Conservation (phyloP, 164 flowering plant species). For the Stephania cephalantha region DNA sequence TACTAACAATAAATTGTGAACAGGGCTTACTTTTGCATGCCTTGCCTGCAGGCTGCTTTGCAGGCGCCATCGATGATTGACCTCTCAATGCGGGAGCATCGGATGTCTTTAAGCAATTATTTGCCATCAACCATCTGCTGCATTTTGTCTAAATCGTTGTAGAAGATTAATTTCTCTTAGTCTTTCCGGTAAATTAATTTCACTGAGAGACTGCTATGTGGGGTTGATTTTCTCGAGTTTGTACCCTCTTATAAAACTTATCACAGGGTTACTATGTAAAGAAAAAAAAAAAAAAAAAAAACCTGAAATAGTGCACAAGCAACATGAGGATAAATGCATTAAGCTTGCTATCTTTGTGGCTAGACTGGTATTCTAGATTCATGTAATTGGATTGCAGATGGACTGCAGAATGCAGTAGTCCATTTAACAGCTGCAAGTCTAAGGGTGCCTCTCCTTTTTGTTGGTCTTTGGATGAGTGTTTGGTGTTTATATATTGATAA, state of each 20-base stretch:
- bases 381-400: too few species aligned
- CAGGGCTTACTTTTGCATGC: background rate
- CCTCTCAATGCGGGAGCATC: conserved; percentile 1
- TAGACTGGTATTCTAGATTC: too few species aligned
- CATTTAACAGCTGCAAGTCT: too few species aligned
- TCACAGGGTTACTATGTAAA: background rate
- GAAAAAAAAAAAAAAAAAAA: background rate
- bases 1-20: background rate
- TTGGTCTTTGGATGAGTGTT: too few species aligned
- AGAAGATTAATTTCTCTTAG: background rate
- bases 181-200: background rate
- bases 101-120: background rate
- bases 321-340: too few species aligned
- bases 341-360: too few species aligned
- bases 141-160: background rate
- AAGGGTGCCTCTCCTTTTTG: too few species aligned
- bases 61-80: background rate
- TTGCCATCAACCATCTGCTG: background rate
- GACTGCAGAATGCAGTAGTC: too few species aligned
- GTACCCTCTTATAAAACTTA: background rate
- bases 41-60: background rate
- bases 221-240: background rate
- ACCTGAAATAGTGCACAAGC: too few species aligned
- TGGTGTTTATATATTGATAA: too few species aligned
- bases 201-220: background rate